Evolutionary conservation across 2,329 filamentous ascomycete species (phyloP).

Genomic region (Trichoderma aggressivum): DNA sequence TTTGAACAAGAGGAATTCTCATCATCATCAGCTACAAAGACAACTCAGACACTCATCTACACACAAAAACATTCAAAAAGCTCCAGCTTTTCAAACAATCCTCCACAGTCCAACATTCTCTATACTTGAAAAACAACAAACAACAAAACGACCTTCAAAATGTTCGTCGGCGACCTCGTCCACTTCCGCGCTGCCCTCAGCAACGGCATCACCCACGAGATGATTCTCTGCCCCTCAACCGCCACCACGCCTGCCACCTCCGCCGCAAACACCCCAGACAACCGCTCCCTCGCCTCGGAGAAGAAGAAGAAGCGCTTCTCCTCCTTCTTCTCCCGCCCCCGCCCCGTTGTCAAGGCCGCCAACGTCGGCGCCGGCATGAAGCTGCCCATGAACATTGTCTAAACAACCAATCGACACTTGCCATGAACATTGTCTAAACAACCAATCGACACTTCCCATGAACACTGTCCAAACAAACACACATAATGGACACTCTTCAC

Average conservation of each 20-base stretch:
- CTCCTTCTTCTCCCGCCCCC: not conserved
- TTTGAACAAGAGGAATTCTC: not conserved
- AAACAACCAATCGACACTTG: not conserved
- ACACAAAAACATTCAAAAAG: not conserved
- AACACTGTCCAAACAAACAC: not conserved
- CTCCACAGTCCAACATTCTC: not conserved
- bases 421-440: not conserved
- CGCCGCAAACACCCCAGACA: conserved; percentile 10
- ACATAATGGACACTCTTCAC: not conserved
- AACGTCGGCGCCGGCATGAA: conserved; percentile 1
- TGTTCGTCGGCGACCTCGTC: conserved; percentile 31
- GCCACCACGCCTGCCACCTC: not conserved
- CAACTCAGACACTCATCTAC: not conserved
- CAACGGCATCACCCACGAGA: not conserved
- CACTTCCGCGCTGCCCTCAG: conserved; percentile 23
- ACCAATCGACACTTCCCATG: not conserved
- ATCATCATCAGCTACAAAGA: not conserved
- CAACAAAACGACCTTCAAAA: conserved; percentile 13
- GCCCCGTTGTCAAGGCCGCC: not conserved
- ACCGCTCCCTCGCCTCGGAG: not conserved
- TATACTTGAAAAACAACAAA: not conserved
- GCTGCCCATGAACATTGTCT: not conserved
- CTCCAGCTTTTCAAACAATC: not conserved
- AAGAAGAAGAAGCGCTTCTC: conserved; percentile 1
- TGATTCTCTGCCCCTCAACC: not conserved